These are phyloP conservation scores for Populus hybrid DNA, from an alignment of 441 rosid genomes.

Conservation along the genomic window DNA sequence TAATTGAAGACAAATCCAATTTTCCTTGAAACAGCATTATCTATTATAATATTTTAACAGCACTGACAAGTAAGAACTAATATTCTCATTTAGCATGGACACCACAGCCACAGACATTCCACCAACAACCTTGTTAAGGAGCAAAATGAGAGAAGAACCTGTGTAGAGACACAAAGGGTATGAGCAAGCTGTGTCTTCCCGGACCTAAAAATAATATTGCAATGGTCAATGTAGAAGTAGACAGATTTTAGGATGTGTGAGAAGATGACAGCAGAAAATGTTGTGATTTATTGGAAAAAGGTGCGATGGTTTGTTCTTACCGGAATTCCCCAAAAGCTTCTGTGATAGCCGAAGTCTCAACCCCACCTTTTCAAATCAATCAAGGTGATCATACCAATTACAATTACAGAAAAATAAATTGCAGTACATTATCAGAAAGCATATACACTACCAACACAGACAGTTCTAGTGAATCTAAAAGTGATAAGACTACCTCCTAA, in stretches of 20 bases:
- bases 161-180: constrained; percentile 89
- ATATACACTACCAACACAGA: not conserved
- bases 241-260: constrained; percentile 3
- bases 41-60: not conserved
- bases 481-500: constrained; percentile 52
- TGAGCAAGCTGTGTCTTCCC: constrained; percentile 96
- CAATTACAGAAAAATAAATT: constrained; percentile 1
- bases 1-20: not conserved
- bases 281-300: not conserved
- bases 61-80: not conserved
- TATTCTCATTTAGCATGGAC: not conserved
- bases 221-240: not conserved
- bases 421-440: not conserved
- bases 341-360: constrained; percentile 73
- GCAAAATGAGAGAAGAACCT: constrained; percentile 44
- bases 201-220: constrained; percentile 46
- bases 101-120: not conserved
- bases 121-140: not conserved
- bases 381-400: not conserved
- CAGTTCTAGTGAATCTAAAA: not conserved
- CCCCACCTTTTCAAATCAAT: constrained; percentile 53
- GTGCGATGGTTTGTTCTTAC: constrained; percentile 30
- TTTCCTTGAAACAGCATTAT: not conserved
- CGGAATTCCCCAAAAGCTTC: constrained; percentile 95
- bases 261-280: not conserved